These are phyloP conservation scores for Coleophoma cylindrospora DNA, from an alignment of 2,329 filamentous ascomycete species.

Conservation along the genomic window DNA sequence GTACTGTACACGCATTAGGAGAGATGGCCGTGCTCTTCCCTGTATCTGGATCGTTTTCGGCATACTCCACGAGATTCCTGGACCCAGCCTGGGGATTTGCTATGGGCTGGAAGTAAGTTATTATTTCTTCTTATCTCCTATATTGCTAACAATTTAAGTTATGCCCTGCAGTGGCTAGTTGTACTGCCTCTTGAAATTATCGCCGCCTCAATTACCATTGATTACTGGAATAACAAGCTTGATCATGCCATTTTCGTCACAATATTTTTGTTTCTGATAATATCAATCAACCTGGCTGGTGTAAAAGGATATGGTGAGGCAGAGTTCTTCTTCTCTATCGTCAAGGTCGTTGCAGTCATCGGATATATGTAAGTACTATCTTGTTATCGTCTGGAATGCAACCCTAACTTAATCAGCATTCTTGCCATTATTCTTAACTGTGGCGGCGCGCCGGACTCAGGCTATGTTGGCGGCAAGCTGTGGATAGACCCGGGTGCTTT, in stretches of 20 bases:
- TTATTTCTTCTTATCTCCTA: no score
- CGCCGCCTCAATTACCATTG: conserved; percentile 77
- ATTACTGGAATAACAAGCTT: conserved; percentile 67
- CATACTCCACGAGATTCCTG: conserved; percentile 86
- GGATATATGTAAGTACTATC: conserved; percentile 68
- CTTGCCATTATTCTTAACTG: conserved; percentile 82
- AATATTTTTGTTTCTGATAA: conserved; percentile 72
- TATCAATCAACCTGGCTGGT: conserved; percentile 81
- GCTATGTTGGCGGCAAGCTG: conserved; percentile 75
- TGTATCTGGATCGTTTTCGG: conserved; percentile 85
- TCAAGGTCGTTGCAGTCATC: conserved; percentile 83
- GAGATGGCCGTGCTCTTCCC: conserved; percentile 90
- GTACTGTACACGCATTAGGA: conserved; percentile 84
- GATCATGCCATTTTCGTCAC: conserved; percentile 74
- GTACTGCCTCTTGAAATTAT: conserved; percentile 83
- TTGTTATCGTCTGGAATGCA: not conserved
- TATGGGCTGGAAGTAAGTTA: conserved; percentile 74
- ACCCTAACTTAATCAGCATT: conserved; percentile 46
- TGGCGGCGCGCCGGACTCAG: conserved; percentile 66
- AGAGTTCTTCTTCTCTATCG: conserved; percentile 79
- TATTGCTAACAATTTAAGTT: conserved; percentile 39
- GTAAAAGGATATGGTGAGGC: conserved; percentile 87
- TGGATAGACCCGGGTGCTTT: conserved; percentile 82
- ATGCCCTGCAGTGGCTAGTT: conserved; percentile 83
- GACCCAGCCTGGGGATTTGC: conserved; percentile 94